These are phyloP conservation scores for Metschnikowia continentalis DNA, from an alignment of 805 yeast species.

Conservation along the genomic window DNA sequence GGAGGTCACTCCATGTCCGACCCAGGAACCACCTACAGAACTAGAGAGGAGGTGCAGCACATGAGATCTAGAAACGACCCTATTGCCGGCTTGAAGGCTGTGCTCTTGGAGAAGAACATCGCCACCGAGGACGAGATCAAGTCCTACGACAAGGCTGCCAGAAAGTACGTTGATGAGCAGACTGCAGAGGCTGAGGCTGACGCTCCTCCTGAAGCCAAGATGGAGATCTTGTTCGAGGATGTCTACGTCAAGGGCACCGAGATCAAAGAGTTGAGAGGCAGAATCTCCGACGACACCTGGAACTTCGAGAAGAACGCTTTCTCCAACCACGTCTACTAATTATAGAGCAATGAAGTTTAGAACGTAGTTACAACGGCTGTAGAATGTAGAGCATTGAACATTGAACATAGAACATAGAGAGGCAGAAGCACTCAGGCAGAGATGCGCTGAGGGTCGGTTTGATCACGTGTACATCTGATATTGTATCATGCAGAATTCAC, in stretches of 20 bases:
- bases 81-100: conserved; percentile 90
- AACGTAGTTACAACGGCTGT: too few relatives aligned
- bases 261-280: conserved; percentile 89
- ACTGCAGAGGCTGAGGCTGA: conserved; percentile 89
- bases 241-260: conserved; percentile 95
- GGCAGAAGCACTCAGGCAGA: background rate
- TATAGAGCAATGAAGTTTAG: conserved; percentile 1
- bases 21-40: conserved; percentile 99
- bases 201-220: conserved; percentile 92
- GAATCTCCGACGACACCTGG: conserved; percentile 96
- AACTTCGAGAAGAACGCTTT: conserved; percentile 54
- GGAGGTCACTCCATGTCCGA: conserved; percentile 99
- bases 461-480: background rate
- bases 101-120: conserved; percentile 72
- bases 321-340: conserved; percentile 44
- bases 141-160: conserved; percentile 91
- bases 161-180: conserved; percentile 93
- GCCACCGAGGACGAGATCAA: conserved; percentile 95
- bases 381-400: too few relatives aligned
- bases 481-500: too few relatives aligned
- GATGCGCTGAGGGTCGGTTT: background rate
- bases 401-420: background rate
- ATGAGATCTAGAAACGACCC: conserved; percentile 99
- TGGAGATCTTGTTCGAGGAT: conserved; percentile 93
- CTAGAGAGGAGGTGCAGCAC: conserved; percentile 99